A percentile compares a stretch with the other conserved stretches of the same genome.
Conservation (phyloP, 2,329 filamentous ascomycete genomes). For the Phialophora chinensis region DNA sequence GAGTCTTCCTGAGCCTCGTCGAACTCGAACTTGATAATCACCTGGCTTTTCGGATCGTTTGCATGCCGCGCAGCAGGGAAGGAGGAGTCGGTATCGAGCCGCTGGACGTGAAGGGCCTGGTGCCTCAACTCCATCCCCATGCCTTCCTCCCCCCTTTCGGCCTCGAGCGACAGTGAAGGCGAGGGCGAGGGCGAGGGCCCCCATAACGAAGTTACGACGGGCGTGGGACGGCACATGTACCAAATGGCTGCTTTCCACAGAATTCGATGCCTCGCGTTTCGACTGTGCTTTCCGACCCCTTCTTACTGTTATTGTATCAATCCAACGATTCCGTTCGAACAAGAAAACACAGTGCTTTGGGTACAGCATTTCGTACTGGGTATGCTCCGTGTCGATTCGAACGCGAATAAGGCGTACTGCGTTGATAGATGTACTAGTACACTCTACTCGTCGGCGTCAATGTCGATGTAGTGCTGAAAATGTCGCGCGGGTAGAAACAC, state of each 20-base stretch:
- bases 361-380: background rate
- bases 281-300: too few species aligned
- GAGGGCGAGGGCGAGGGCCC: too few species aligned
- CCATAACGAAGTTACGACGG: too few species aligned
- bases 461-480: background rate
- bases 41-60: constrained; percentile 82
- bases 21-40: constrained; percentile 55
- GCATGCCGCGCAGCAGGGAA: constrained; percentile 64
- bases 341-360: background rate
- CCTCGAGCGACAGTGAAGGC: too few species aligned
- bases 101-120: background rate
- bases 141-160: too few species aligned
- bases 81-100: constrained; percentile 42
- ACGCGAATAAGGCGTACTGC: background rate
- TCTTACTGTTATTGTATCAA: too few species aligned
- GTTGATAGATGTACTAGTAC: background rate
- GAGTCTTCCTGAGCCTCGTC: constrained; percentile 80
- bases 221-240: too few species aligned
- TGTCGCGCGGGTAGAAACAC: background rate
- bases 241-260: too few species aligned
- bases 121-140: too few species aligned
- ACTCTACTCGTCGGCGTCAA: background rate
- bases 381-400: background rate
- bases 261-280: too few species aligned
- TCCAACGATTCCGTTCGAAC: too few species aligned